These are phyloP conservation scores for Torrubiella hemipterigena DNA, from an alignment of 2,329 filamentous ascomycete species.

Conservation along the genomic window DNA sequence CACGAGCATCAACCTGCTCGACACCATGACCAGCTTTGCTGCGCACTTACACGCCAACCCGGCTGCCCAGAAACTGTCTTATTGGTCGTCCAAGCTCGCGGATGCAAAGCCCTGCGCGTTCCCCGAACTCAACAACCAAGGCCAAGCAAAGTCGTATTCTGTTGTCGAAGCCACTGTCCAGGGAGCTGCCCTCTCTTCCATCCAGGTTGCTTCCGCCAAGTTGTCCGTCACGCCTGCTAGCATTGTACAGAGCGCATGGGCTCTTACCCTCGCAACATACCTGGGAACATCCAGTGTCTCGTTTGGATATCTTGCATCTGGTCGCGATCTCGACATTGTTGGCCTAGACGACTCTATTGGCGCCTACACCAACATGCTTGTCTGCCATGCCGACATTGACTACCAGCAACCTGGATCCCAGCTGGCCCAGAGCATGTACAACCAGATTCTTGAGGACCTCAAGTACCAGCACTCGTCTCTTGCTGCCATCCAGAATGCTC, in stretches of 20 bases:
- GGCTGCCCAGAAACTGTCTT: neutral
- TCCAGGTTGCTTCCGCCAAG: neutral
- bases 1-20: neutral
- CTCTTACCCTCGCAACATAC: conserved; percentile 6
- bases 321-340: conserved; percentile 8
- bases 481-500: neutral
- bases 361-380: conserved; percentile 7
- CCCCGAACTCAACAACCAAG: neutral
- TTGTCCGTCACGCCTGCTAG: conserved; percentile 6
- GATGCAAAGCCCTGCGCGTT: neutral
- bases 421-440: conserved; percentile 7
- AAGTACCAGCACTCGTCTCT: neutral
- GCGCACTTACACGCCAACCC: neutral
- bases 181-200: neutral
- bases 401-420: conserved; percentile 5
- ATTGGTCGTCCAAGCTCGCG: neutral
- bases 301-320: conserved; percentile 8
- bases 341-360: conserved; percentile 8
- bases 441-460: neutral
- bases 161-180: too few relatives aligned
- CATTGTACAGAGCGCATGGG: conserved; percentile 9
- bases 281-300: conserved; percentile 5
- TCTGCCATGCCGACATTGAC: conserved; percentile 3
- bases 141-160: too few relatives aligned
- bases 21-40: neutral